These are phyloP conservation scores for Wickerhamomyces kurtzmanii DNA, from an alignment of 805 yeast species.

Conservation along the genomic window DNA sequence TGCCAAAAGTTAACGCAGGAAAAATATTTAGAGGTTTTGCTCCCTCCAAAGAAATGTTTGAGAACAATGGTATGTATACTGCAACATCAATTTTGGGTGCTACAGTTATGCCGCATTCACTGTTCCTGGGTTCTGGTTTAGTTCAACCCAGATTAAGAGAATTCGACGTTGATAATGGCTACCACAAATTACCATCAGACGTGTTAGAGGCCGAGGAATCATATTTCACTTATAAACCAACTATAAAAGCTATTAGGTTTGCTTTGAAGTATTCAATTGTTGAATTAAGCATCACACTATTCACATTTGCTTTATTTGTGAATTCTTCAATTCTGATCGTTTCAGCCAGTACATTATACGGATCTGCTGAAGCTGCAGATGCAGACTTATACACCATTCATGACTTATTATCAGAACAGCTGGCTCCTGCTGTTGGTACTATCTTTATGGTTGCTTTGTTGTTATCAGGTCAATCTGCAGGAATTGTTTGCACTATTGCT, in stretches of 20 bases:
- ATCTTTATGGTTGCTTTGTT: conserved; percentile 78
- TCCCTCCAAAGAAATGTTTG: conserved; percentile 45
- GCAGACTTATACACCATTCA: conserved; percentile 82
- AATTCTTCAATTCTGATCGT: conserved; percentile 78
- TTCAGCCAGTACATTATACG: conserved; percentile 69
- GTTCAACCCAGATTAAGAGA: conserved; percentile 80
- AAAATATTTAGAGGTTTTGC: conserved; percentile 57
- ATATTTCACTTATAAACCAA: conserved; percentile 52
- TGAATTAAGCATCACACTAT: conserved; percentile 62
- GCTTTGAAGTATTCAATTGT: conserved; percentile 62
- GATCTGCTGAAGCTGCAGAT: conserved; percentile 57
- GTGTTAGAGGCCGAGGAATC: conserved; percentile 20
- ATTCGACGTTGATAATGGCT: conserved; percentile 53
- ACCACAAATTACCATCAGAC: conserved; percentile 22
- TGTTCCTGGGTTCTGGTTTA: conserved; percentile 77
- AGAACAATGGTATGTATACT: conserved; percentile 57
- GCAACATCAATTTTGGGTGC: conserved; percentile 85
- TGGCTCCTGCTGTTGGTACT: conserved; percentile 75
- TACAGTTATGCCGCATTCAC: conserved; percentile 89
- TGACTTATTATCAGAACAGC: conserved; percentile 42
- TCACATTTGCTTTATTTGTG: conserved; percentile 78
- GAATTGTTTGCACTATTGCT: conserved; percentile 86
- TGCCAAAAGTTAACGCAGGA: conserved; percentile 32
- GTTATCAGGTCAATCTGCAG: conserved; percentile 84
- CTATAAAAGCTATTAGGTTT: conserved; percentile 60